These are phyloP conservation scores for Calocera cornea DNA, from an alignment of 768 basidiomycete species.

Conservation along the genomic window DNA sequence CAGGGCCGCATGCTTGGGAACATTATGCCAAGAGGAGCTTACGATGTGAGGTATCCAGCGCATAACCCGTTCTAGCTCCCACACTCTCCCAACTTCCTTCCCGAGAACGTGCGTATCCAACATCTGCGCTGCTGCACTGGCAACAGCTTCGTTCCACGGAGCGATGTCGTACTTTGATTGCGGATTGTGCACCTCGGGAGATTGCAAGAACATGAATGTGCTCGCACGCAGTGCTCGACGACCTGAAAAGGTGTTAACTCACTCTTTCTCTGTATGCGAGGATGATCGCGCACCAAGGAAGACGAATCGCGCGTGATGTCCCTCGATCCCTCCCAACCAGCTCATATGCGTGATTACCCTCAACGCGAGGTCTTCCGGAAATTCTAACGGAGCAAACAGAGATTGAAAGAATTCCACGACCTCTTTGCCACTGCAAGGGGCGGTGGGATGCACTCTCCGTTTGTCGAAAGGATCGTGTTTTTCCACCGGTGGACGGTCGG, in stretches of 20 bases:
- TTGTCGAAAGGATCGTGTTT: neutral
- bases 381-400: slow-evolving; percentile 39
- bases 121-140: slow-evolving; percentile 41
- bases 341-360: slow-evolving; percentile 68
- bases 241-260: slow-evolving; percentile 32
- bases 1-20: neutral
- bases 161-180: slow-evolving; percentile 16
- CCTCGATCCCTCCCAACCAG: slow-evolving; percentile 46
- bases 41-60: slow-evolving; percentile 55
- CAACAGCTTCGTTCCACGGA: slow-evolving; percentile 34
- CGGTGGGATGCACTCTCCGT: neutral
- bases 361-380: slow-evolving; percentile 54
- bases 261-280: neutral
- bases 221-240: slow-evolving; percentile 67
- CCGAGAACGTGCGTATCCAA: slow-evolving; percentile 61
- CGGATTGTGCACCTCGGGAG: slow-evolving; percentile 19
- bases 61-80: slow-evolving; percentile 59
- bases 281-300: slow-evolving; percentile 50
- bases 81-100: slow-evolving; percentile 57
- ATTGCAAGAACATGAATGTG: slow-evolving; percentile 55
- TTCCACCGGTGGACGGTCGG: neutral
- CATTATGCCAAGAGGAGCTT: neutral
- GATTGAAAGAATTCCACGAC: slow-evolving; percentile 42
- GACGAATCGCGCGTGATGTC: slow-evolving; percentile 57
- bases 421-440: slow-evolving; percentile 8